Evolutionary conservation across 2,329 filamentous ascomycete species (phyloP), one percentile per base, ranked within the genome.

Genomic region (Penicillium polonicum): DNA sequence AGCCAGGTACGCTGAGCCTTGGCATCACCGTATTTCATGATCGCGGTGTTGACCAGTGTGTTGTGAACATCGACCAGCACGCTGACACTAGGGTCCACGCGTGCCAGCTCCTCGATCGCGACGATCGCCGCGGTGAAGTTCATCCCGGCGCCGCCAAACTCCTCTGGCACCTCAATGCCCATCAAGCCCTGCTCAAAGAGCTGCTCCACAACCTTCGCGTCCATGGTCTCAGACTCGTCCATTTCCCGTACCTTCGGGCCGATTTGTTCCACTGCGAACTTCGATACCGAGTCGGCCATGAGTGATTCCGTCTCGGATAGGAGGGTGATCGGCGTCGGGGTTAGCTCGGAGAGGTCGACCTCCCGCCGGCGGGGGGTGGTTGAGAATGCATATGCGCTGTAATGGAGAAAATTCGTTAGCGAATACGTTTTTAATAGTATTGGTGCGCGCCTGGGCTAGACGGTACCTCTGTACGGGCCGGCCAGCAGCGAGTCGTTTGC

Each of bases 21-120:
- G 60, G 85, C 82, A 66, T 86, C 91, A 35, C 88, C 94, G 75
- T 89, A 95, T 74, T 92, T 95, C 69, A 97, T 73, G 56, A 99
- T 83, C 15, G 92, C 90, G 3, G 93, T 97, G 80, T 97, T 97
- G 76, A 96, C 93, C 51, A 99, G 83, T 0, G 94, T 99, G 79
- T 99, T 99, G 82, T 99, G 94, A 23, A 99, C 94, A 75, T 99
- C 94, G 57, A 92, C 91, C 80, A 99, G 79, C 62, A 99, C 94
- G 70, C 90, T 93, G 62, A 99, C 94, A 65, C 90, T 95, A 41
- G 94, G 94, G 72, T 99, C 94, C 19, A 96, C 90, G 57, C 92
- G 85, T 0, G 94, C 94, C 60, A 99, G 82, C 82, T 99, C 94
- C 79, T 99, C 94, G 68, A 99, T 99, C 29, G 91, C 93, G 44